Percentiles rank a stretch among this genome's conserved stretches.
These are phyloP conservation scores for Fusarium denticulatum DNA, from an alignment of 2,329 filamentous ascomycete genomes.

Conservation along the genomic window DNA sequence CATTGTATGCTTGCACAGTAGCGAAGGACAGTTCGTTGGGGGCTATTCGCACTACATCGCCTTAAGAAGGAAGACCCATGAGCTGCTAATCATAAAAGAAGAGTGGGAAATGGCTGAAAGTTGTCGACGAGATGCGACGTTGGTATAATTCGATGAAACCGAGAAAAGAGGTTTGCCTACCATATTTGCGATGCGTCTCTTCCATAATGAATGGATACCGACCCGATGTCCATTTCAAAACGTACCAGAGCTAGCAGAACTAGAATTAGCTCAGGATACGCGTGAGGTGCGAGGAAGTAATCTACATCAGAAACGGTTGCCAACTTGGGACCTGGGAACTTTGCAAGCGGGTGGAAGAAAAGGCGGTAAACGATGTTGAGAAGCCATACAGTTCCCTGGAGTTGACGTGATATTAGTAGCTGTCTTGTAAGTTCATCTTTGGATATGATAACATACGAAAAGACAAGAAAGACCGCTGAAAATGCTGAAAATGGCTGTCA, in stretches of 20 bases:
- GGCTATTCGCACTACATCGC: neutral
- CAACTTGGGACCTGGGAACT: neutral
- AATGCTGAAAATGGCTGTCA: neutral
- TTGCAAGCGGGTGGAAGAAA: neutral
- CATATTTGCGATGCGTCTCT: neutral
- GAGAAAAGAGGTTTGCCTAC: neutral
- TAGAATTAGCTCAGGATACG: neutral
- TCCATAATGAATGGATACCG: neutral
- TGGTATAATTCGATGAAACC: rapidly evolving
- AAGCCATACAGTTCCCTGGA: neutral
- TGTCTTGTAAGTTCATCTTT: neutral
- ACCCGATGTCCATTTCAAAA: neutral
- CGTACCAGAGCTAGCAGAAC: neutral
- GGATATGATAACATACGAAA: neutral
- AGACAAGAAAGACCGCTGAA: neutral
- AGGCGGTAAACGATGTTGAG: neutral
- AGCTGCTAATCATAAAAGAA: neutral
- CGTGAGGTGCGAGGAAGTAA: neutral
- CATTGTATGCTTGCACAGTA: neutral
- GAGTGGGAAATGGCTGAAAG: rapidly evolving
- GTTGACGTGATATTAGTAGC: neutral
- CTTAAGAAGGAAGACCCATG: neutral
- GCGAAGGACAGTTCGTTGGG: neutral
- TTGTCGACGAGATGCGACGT: neutral
- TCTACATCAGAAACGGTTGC: neutral